Percentiles rank a stretch among this genome's conserved stretches.
These are phyloP conservation scores for Colletotrichum navitas DNA, from an alignment of 2,329 filamentous ascomycete genomes.

Conservation along the genomic window DNA sequence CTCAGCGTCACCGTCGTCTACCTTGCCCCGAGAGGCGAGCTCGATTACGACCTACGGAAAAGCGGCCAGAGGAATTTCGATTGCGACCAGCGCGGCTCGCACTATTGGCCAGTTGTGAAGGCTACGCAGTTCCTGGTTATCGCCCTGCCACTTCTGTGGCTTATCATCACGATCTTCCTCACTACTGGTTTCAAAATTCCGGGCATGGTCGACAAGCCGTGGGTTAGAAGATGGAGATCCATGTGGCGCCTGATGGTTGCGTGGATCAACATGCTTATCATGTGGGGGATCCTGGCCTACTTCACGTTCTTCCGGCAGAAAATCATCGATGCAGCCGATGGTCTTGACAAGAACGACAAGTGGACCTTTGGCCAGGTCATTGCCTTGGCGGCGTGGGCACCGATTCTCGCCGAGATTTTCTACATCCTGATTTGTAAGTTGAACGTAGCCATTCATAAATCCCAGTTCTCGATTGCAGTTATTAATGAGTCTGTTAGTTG, in stretches of 20 bases:
- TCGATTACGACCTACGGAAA: conserved; percentile 29
- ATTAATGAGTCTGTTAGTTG: conserved; percentile 13
- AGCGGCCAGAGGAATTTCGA: conserved; percentile 35
- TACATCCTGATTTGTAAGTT: conserved; percentile 47
- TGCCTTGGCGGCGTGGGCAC: conserved; percentile 48
- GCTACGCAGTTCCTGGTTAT: conserved; percentile 35
- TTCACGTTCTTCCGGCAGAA: conserved; percentile 46
- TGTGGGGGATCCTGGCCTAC: conserved; percentile 48
- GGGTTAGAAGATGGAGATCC: conserved; percentile 20
- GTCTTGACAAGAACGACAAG: conserved; percentile 43
- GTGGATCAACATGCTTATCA: conserved; percentile 42
- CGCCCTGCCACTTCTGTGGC: conserved; percentile 28
- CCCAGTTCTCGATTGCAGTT: background rate
- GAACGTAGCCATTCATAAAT: background rate
- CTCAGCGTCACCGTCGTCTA: conserved; percentile 33
- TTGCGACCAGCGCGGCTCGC: conserved; percentile 37
- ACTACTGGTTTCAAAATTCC: conserved; percentile 33
- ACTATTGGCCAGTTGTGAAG: conserved; percentile 39
- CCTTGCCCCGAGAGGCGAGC: conserved; percentile 28
- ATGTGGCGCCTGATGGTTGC: conserved; percentile 36
- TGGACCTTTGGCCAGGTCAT: conserved; percentile 52
- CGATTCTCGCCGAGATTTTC: conserved; percentile 47
- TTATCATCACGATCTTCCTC: conserved; percentile 23
- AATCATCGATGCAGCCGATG: conserved; percentile 38
- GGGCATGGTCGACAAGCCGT: conserved; percentile 26